phyloP scores from a whole-genome alignment of 352 stramenopile species.

The Blastocystis sp. region DNA sequence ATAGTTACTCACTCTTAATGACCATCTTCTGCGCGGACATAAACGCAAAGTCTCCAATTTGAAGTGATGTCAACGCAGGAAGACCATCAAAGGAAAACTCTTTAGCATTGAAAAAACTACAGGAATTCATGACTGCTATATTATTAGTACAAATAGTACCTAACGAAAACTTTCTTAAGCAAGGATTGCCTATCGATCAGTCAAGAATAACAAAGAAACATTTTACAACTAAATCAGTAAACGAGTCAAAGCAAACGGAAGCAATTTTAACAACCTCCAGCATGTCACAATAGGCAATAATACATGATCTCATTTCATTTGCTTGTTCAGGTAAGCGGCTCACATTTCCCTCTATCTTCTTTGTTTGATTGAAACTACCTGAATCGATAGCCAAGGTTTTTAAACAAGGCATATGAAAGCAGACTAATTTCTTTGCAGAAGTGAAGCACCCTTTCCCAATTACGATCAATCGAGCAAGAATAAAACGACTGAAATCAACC shows the following conservation, averaged over 20 bases:
- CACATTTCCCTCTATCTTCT: background rate
- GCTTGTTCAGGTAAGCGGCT: background rate
- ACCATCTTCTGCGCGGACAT: background rate
- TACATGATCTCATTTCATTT: background rate
- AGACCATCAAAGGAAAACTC: background rate
- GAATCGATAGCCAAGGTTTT: background rate
- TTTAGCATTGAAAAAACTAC: background rate
- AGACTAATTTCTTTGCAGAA: background rate
- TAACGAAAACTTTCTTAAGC: background rate
- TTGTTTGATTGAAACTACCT: background rate
- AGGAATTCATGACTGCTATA: background rate
- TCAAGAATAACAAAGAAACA: background rate
- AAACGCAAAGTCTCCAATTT: background rate
- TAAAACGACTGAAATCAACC: background rate
- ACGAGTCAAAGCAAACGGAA: background rate
- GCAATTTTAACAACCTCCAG: background rate
- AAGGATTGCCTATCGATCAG: background rate
- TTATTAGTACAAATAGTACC: background rate
- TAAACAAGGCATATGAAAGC: background rate
- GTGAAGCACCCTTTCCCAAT: background rate
- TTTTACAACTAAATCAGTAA: background rate
- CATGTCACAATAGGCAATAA: background rate
- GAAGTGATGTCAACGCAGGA: background rate
- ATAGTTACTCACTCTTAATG: background rate
- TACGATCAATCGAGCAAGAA: background rate